These are phyloP conservation scores for Bruguiera parviflora DNA, from an alignment of 345 rosid species.

Conservation along the genomic window DNA sequence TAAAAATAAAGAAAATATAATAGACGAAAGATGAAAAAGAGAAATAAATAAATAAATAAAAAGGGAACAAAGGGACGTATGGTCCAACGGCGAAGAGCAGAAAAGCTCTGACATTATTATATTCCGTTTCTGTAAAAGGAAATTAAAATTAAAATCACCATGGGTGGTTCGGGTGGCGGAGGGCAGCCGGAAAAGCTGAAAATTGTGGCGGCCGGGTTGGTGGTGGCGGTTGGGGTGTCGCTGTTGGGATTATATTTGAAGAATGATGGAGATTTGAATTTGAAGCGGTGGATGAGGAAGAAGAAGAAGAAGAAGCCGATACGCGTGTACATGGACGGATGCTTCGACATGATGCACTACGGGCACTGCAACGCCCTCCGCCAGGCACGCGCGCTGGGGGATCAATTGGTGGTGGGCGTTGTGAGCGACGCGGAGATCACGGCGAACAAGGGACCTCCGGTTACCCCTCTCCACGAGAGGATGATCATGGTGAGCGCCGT, in stretches of 20 bases:
- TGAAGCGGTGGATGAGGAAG: slow-evolving; percentile 9
- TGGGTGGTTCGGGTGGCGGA: background rate
- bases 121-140: no score
- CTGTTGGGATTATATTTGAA: slow-evolving; percentile 19
- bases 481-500: slow-evolving; percentile 68
- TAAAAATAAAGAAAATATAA: no score
- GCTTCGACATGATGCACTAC: slow-evolving; percentile 85
- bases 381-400: slow-evolving; percentile 71
- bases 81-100: no score
- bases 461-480: slow-evolving; percentile 65
- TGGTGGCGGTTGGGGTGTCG: slow-evolving; percentile 17
- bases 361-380: slow-evolving; percentile 83
- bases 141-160: no score
- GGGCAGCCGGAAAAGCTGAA: slow-evolving; percentile 10
- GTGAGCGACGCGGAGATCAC: slow-evolving; percentile 71
- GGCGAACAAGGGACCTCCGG: slow-evolving; percentile 75
- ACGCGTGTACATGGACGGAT: slow-evolving; percentile 80
- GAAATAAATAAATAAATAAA: no score
- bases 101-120: no score
- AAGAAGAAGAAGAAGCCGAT: slow-evolving; percentile 45
- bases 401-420: slow-evolving; percentile 65
- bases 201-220: slow-evolving; percentile 10
- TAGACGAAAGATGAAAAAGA: no score
- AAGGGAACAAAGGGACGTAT: no score
- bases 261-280: background rate